A percentile compares a stretch with the other conserved stretches of the same genome.
These are phyloP conservation scores for Picocystis sp. DNA, from an alignment of 163 green algal genomes.

Conservation along the genomic window DNA sequence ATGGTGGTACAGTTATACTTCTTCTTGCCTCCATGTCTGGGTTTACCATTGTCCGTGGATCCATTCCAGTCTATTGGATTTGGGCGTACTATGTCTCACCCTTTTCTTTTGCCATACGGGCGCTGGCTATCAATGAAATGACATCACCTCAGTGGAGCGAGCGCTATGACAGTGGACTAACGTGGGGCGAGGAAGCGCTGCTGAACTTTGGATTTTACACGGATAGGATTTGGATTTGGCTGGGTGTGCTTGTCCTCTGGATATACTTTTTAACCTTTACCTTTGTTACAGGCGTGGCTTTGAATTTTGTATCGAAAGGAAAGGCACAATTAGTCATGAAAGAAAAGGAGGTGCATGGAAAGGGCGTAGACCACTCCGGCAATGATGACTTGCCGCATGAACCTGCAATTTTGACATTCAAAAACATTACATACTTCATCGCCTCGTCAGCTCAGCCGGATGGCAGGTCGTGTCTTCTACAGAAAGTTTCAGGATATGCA, in stretches of 20 bases:
- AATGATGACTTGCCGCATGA: too few relatives aligned
- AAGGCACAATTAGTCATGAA: too few relatives aligned
- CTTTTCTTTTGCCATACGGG: constrained; percentile 32
- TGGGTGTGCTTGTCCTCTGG: too few relatives aligned
- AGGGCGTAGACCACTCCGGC: too few relatives aligned
- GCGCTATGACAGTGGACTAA: constrained; percentile 3
- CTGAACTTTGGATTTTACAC: constrained; percentile 18
- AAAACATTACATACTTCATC: constrained; percentile 13
- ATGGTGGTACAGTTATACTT: neutral
- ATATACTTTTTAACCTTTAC: too few relatives aligned
- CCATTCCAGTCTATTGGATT: constrained; percentile 40
- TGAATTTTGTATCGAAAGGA: too few relatives aligned
- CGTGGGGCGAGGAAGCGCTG: constrained; percentile 29
- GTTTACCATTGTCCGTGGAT: neutral
- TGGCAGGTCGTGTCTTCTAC: too few relatives aligned
- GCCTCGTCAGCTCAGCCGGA: too few relatives aligned
- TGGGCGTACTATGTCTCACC: constrained; percentile 39
- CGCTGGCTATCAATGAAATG: constrained; percentile 36
- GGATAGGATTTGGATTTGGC: constrained; percentile 1
- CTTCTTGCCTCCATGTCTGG: too few relatives aligned
- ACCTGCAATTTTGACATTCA: constrained; percentile 10
- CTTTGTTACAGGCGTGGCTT: too few relatives aligned
- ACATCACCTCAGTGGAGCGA: constrained; percentile 16
- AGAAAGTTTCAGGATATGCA: too few relatives aligned
- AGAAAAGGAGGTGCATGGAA: too few relatives aligned